Evolutionary conservation across 108 stramenopile species (phyloP).

Genomic region (Cylindrotheca fusiformis): DNA sequence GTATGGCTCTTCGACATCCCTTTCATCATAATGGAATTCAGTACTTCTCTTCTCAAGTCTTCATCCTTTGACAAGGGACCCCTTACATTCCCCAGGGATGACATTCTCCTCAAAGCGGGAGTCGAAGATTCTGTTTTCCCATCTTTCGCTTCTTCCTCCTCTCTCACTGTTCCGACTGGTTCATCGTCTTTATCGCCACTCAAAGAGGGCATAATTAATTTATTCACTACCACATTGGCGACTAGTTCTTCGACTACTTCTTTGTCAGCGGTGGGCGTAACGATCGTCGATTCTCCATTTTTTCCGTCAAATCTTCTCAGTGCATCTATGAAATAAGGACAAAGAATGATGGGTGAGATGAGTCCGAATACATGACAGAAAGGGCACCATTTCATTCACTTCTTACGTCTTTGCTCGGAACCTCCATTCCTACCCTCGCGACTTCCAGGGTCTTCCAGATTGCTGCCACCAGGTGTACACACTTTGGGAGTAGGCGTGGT

Average conservation of each 20-base stretch:
- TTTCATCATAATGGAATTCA: slow-evolving; percentile 83
- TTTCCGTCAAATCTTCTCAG: slow-evolving; percentile 30
- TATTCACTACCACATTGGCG: slow-evolving; percentile 29
- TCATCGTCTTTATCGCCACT: not conserved
- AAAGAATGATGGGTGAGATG: too few species aligned
- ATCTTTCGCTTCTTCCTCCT: not conserved
- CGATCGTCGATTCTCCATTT: slow-evolving; percentile 15
- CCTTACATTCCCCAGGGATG: slow-evolving; percentile 9
- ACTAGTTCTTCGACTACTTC: slow-evolving; percentile 31
- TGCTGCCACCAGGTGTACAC: not conserved
- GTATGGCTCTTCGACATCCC: slow-evolving; percentile 72
- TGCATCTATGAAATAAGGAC: slow-evolving; percentile 28
- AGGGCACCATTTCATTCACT: too few species aligned
- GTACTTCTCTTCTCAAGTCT: slow-evolving; percentile 79
- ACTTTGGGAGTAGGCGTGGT: not conserved
- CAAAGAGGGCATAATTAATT: slow-evolving; percentile 36
- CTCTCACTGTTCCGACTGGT: not conserved
- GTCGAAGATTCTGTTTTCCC: not conserved
- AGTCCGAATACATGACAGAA: too few species aligned
- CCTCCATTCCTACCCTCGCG: slow-evolving; percentile 7
- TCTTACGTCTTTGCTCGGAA: slow-evolving; percentile 11
- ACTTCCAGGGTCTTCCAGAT: slow-evolving; percentile 5
- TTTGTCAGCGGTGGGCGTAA: slow-evolving; percentile 29
- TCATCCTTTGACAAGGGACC: slow-evolving; percentile 30
- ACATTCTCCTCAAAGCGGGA: slow-evolving; percentile 16